phyloP scores from a whole-genome alignment of 2,329 filamentous ascomycete genomes.

The Colletotrichum sp. region DNA sequence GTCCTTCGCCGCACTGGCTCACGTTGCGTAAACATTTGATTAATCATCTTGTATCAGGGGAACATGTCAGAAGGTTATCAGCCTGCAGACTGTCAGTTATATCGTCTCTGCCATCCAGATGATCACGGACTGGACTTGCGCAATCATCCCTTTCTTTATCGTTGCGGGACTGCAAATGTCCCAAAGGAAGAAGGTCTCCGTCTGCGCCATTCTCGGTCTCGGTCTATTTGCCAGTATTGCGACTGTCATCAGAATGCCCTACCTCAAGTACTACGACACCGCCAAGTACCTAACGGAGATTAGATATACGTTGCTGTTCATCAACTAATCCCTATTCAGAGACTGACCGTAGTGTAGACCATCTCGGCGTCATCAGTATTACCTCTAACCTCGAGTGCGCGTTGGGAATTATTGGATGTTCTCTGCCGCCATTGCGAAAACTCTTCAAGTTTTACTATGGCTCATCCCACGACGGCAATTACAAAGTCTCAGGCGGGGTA shows the following conservation, averaged over 20 bases:
- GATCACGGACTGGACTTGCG: constrained; percentile 31
- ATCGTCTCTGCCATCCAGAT: constrained; percentile 26
- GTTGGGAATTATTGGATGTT: neutral
- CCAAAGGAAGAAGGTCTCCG: constrained; percentile 23
- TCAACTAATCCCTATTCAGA: accelerated
- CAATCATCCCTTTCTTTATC: constrained; percentile 33
- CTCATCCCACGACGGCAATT: neutral
- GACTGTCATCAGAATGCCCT: neutral
- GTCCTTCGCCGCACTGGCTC: neutral
- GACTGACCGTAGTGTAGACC: neutral
- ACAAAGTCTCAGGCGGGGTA: neutral
- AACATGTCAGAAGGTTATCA: constrained; percentile 1
- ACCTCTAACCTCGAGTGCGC: constrained; percentile 1
- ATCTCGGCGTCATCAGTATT: neutral
- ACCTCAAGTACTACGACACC: constrained; percentile 1
- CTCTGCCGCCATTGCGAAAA: neutral
- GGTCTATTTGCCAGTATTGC: neutral
- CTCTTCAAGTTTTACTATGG: constrained; percentile 6
- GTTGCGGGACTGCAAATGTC: constrained; percentile 30
- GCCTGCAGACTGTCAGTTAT: constrained; percentile 21
- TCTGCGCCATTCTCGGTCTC: neutral
- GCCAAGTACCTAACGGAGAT: neutral
- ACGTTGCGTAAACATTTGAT: accelerated
- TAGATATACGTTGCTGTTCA: neutral
- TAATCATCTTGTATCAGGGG: neutral